A percentile compares a stretch with the other conserved stretches of the same genome.
Evolutionary conservation across 1,139 yeast species (phyloP).

Genomic region (Geotrichum restrictum): DNA sequence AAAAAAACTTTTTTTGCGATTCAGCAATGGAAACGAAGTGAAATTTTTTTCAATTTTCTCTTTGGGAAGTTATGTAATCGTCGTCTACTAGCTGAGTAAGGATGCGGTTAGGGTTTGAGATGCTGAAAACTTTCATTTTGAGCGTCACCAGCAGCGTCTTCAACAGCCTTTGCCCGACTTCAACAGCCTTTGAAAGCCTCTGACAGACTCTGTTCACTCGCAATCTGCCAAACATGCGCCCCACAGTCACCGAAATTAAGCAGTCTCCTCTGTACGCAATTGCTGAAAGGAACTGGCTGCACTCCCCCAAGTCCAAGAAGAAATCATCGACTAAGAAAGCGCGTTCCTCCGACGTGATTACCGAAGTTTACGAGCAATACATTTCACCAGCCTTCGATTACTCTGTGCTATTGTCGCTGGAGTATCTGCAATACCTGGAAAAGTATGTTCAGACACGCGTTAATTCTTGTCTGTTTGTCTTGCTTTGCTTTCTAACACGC

Average conservation of each 20-base stretch:
- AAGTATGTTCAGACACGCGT: slow-evolving; percentile 20
- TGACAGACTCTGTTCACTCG: too few relatives aligned
- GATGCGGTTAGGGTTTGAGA: background rate
- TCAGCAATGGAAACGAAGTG: background rate
- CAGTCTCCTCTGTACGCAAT: slow-evolving; percentile 24
- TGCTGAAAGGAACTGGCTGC: slow-evolving; percentile 27
- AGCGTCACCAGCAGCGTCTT: too few relatives aligned
- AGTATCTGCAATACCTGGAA: slow-evolving; percentile 28
- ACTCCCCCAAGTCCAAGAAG: background rate
- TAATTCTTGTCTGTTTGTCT: too few relatives aligned
- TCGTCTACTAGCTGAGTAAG: background rate
- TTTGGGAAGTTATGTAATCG: background rate
- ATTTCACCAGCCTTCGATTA: background rate
- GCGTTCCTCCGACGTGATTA: slow-evolving; percentile 1
- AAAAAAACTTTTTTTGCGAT: background rate
- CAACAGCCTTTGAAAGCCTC: background rate
- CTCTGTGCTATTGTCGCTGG: slow-evolving; percentile 20
- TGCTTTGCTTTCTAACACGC: too few relatives aligned
- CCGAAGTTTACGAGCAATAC: background rate
- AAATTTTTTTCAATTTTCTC: slow-evolving; percentile 1
- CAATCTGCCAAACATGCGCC: too few relatives aligned
- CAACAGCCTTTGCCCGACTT: too few relatives aligned
- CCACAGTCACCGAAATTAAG: slow-evolving; percentile 24
- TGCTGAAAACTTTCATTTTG: background rate
- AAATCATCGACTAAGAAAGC: background rate